Evolutionary conservation across 257 asterid genomes (phyloP).

Genomic region (Solanum pennellii): DNA sequence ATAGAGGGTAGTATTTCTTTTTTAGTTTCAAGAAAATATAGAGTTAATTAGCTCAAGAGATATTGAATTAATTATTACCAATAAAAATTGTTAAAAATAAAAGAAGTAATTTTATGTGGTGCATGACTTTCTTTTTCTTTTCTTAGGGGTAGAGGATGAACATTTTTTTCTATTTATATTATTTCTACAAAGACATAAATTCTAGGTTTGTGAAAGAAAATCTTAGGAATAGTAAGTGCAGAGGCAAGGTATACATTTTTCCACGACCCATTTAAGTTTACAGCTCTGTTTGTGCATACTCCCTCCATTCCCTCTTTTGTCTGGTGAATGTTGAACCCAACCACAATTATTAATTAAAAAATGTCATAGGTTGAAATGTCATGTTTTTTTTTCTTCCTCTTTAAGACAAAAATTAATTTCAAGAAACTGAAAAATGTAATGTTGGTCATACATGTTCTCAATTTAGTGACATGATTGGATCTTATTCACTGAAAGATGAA

Average conservation of each 20-base stretch:
- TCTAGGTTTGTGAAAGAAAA: conserved; percentile 40
- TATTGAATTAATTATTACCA: not conserved
- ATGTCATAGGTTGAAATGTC: not conserved
- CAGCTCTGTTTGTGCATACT: conserved; percentile 33
- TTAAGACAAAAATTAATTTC: not conserved
- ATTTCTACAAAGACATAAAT: conserved; percentile 32
- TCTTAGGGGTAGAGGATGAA: not conserved
- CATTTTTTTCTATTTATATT: conserved; percentile 23
- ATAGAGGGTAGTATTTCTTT: not conserved
- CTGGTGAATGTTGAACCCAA: not conserved
- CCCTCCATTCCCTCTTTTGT: not conserved
- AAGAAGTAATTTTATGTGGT: not conserved
- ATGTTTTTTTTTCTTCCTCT: not conserved
- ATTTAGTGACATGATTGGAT: not conserved
- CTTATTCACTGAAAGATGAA: not conserved
- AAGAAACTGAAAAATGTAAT: not conserved
- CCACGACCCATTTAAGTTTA: conserved; percentile 51
- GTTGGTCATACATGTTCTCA: not conserved
- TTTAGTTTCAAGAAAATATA: not conserved
- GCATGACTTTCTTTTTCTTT: not conserved
- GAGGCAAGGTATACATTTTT: not conserved
- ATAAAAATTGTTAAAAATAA: not conserved
- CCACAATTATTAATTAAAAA: not conserved
- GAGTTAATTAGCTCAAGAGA: not conserved
- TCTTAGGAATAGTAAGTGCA: conserved; percentile 14